These are phyloP conservation scores for Hysterangium stoloniferum DNA, from an alignment of 768 basidiomycete species.

Conservation along the genomic window DNA sequence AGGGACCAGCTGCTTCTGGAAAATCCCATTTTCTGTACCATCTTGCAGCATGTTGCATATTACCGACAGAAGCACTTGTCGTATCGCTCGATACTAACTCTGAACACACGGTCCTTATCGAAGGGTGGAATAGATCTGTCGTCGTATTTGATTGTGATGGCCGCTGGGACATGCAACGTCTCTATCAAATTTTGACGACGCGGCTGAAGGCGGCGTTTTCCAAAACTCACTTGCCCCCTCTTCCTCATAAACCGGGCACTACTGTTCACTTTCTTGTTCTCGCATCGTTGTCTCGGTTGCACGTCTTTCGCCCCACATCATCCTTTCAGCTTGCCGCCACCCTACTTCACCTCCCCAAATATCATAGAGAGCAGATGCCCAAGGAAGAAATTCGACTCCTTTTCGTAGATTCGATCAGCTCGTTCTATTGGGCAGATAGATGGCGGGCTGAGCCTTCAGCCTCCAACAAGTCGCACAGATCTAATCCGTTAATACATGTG, in stretches of 20 bases:
- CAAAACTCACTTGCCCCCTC: not conserved
- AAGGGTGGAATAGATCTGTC: constrained; percentile 58
- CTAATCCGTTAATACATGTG: constrained; percentile 38
- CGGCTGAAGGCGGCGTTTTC: constrained; percentile 28
- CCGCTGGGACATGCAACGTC: constrained; percentile 50
- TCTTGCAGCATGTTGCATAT: constrained; percentile 50
- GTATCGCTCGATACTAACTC: not conserved
- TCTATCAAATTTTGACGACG: constrained; percentile 43
- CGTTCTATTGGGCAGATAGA: constrained; percentile 75
- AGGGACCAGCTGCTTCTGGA: constrained; percentile 66
- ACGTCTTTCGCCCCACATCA: constrained; percentile 63
- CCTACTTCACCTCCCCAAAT: constrained; percentile 47
- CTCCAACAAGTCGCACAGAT: constrained; percentile 10
- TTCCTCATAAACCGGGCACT: not conserved
- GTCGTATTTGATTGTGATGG: constrained; percentile 66
- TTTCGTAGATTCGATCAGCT: constrained; percentile 66
- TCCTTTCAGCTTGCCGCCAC: constrained; percentile 63
- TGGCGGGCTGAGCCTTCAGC: constrained; percentile 42
- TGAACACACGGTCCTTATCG: constrained; percentile 27
- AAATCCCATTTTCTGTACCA: constrained; percentile 75
- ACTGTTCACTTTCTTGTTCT: constrained; percentile 20
- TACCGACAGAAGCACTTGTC: constrained; percentile 29
- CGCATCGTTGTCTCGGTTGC: constrained; percentile 44
- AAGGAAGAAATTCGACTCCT: constrained; percentile 55
- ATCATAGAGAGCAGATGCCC: constrained; percentile 41